Percentiles rank a stretch among this genome's conserved stretches.
Conservation (phyloP, 1,284 basidiomycete genomes). For the Moesziomyces sp. region DNA sequence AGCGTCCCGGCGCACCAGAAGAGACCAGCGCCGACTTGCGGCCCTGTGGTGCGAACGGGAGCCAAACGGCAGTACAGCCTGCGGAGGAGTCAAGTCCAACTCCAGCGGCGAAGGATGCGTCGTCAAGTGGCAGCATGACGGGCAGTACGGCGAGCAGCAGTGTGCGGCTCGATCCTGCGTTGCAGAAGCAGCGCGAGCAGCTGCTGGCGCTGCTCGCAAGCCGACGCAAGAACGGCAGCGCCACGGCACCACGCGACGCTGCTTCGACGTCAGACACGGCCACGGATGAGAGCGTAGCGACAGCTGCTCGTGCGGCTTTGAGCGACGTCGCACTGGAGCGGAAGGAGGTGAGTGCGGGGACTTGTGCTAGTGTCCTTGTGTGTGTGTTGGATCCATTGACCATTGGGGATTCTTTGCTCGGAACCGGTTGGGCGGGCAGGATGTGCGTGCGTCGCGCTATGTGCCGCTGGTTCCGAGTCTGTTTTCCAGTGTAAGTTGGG, state of each 20-base stretch:
- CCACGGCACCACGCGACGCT: neutral
- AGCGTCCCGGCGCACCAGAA: neutral
- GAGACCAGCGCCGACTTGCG: too few species aligned
- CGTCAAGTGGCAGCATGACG: neutral
- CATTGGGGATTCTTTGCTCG: neutral
- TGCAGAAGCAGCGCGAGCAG: conserved; percentile 32
- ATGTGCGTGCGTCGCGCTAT: conserved; percentile 2
- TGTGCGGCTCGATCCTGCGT: conserved; percentile 24
- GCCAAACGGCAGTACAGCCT: neutral
- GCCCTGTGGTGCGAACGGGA: too few species aligned
- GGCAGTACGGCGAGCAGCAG: neutral
- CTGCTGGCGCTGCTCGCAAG: conserved; percentile 31
- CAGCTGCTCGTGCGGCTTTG: too few species aligned
- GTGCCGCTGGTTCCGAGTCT: conserved; percentile 40
- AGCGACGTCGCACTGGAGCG: neutral
- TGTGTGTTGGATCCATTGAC: conserved; percentile 3
- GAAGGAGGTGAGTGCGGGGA: conserved; percentile 18
- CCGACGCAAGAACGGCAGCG: conserved; percentile 16
- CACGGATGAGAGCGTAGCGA: neutral
- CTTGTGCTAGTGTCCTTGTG: too few species aligned
- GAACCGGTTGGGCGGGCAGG: neutral
- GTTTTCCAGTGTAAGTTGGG: conserved; percentile 28
- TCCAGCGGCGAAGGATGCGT: neutral
- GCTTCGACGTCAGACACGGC: neutral
- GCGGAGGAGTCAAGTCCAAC: neutral